These are phyloP conservation scores for Tuctoria greenei DNA, from an alignment of 176 grass and related monocot genomes.

Conservation along the genomic window DNA sequence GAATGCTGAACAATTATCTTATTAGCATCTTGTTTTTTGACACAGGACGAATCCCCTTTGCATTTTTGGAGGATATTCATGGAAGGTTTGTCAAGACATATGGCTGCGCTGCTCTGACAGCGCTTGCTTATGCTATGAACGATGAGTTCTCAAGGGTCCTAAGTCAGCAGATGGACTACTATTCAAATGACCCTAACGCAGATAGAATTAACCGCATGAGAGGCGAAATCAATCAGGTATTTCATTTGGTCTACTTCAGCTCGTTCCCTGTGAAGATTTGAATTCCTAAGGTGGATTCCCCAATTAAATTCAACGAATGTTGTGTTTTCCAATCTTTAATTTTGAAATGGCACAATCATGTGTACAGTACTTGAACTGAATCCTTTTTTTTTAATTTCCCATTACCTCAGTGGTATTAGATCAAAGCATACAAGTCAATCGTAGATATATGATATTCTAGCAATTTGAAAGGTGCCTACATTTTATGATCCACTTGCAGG, in stretches of 20 bases:
- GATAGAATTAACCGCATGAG: constrained; percentile 94
- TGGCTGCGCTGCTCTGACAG: constrained; percentile 73
- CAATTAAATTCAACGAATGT: not conserved
- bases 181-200: constrained; percentile 88
- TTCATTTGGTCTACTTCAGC: not conserved
- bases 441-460: not conserved
- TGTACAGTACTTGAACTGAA: not conserved
- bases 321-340: not conserved
- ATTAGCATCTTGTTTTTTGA: constrained; percentile 6
- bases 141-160: constrained; percentile 97
- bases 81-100: constrained; percentile 92
- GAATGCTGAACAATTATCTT: constrained; percentile 3
- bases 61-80: constrained; percentile 94
- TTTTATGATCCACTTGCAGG: constrained; percentile 45
- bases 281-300: not conserved
- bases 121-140: constrained; percentile 93
- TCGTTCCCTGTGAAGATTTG: not conserved
- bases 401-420: not conserved
- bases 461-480: constrained; percentile 18
- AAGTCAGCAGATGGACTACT: constrained; percentile 92
- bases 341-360: not conserved
- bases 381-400: not conserved
- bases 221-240: constrained; percentile 97
- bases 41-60: constrained; percentile 86
- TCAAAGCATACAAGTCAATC: not conserved